Evolutionary conservation across 2,329 filamentous ascomycete species (phyloP), one percentile per base, ranked within the genome.

Genomic region (Aspergillus sp.): DNA sequence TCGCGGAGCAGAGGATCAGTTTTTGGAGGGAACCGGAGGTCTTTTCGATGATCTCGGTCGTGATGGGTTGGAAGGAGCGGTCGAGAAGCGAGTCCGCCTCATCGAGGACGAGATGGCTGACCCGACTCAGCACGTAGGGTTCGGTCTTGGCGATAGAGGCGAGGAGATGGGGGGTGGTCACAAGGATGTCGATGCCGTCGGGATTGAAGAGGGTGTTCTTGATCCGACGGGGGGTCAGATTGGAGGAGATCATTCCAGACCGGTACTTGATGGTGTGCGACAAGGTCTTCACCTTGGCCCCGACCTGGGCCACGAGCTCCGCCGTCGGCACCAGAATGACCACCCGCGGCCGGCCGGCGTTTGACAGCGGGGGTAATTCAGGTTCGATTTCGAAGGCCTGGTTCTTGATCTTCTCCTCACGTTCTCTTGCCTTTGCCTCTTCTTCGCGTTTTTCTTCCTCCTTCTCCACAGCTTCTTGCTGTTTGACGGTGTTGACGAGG

Each of bases 71-170:
- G 76, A 99, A 99, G 54, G 91, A 95, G 53, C 91, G 88, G 74
- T 99, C 95, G 61, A 99, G 84, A 9, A 99, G 84, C 3, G 92
- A 97, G 73, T 99, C 94, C 1, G 95, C 95, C 77, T 99, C 95
- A 68, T 99, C 95, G 45, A 96, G 81, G 54, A 99, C 82, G 10
- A 99, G 81, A 68, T 97, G 90, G 1, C 84, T 86, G 53, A 97
- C 92, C 11, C 91, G 88, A n/a, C 90, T 92, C 32, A 99, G 83
- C 56, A 99, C 86, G 64, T 96, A 93, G 10, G 94, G 94, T 60
- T 97, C 91, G 17, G 86, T 87, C 59, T 96, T 86, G 11, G 90
- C 90, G 65, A 99, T 94, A 56, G 89, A 92, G 51, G 88, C 82
- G 36, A 99, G 82, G 10, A 99, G 81, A 66, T 97, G 92, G 4